phyloP scores from a whole-genome alignment of 2,329 filamentous ascomycete genomes.

The Xylariaceae sp. region DNA sequence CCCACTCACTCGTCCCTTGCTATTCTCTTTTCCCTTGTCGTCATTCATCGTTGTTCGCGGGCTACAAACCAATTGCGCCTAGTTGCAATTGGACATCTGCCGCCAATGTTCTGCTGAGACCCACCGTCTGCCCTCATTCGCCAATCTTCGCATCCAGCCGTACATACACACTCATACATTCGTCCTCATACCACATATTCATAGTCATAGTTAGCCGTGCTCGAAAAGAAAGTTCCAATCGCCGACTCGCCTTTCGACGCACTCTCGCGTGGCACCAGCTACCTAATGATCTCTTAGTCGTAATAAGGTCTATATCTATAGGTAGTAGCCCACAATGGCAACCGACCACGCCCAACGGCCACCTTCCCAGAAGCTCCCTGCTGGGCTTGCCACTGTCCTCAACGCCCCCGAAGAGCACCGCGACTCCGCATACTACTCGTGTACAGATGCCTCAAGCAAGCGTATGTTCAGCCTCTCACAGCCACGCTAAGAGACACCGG shows the following conservation, averaged over 20 bases:
- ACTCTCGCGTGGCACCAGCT: neutral
- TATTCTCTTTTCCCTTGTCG: neutral
- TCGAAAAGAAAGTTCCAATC: too few species aligned
- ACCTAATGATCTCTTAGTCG: neutral
- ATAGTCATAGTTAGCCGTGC: too few species aligned
- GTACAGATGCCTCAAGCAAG: slow-evolving; percentile 47
- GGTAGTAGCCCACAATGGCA: slow-evolving; percentile 28
- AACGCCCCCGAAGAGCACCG: slow-evolving; percentile 48
- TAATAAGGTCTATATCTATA: neutral
- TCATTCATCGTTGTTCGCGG: slow-evolving; percentile 5
- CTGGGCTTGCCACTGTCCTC: slow-evolving; percentile 47
- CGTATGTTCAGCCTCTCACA: slow-evolving; percentile 35
- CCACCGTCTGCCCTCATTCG: slow-evolving; percentile 14
- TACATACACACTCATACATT: neutral
- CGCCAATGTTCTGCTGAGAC: slow-evolving; percentile 21
- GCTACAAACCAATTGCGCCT: slow-evolving; percentile 25
- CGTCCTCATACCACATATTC: too few species aligned
- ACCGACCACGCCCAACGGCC: slow-evolving; percentile 33
- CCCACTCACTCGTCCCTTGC: slow-evolving; percentile 1
- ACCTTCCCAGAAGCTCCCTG: slow-evolving; percentile 43
- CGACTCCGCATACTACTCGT: slow-evolving; percentile 51
- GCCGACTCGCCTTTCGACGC: too few species aligned
- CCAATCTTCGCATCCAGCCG: slow-evolving; percentile 1
- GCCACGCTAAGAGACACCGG: too few species aligned
- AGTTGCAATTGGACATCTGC: slow-evolving; percentile 25